Conservation (phyloP, 176 grass and related monocot species). For the Cenchrus purpureus region DNA sequence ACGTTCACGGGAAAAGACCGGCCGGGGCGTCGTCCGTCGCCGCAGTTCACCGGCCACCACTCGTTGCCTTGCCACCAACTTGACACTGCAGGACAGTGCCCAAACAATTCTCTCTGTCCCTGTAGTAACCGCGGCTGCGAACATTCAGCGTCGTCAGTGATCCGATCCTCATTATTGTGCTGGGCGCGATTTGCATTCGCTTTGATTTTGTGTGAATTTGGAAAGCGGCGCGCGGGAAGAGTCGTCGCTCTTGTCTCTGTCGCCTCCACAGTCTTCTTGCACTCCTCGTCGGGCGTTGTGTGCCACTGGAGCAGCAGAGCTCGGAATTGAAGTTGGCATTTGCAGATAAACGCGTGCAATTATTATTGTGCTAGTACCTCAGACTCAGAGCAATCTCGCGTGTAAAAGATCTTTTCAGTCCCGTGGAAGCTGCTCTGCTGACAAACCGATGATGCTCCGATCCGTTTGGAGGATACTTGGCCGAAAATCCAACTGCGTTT, state of each 20-base stretch:
- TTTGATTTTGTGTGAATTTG: background rate
- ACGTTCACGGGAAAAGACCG: background rate
- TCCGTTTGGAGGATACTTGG: no score
- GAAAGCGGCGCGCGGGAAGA: conserved; percentile 8
- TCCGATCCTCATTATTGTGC: background rate
- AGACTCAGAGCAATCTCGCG: background rate
- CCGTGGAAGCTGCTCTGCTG: background rate
- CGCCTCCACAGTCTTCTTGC: no score
- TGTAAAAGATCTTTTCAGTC: background rate
- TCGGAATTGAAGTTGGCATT: background rate
- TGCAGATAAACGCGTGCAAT: background rate
- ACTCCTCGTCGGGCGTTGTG: background rate
- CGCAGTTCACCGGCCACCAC: background rate
- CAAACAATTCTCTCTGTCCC: background rate
- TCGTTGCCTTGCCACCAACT: background rate
- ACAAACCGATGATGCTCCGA: background rate
- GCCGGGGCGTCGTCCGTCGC: background rate
- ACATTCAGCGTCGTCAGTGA: background rate
- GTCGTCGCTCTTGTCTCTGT: background rate
- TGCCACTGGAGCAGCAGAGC: background rate
- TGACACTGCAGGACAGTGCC: background rate
- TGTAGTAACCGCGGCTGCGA: background rate
- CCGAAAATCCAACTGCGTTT: no score
- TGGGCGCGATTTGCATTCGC: background rate
- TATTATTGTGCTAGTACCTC: background rate